Conservation (phyloP, 169 alveolate species). For the Perkinsus marinus region DNA sequence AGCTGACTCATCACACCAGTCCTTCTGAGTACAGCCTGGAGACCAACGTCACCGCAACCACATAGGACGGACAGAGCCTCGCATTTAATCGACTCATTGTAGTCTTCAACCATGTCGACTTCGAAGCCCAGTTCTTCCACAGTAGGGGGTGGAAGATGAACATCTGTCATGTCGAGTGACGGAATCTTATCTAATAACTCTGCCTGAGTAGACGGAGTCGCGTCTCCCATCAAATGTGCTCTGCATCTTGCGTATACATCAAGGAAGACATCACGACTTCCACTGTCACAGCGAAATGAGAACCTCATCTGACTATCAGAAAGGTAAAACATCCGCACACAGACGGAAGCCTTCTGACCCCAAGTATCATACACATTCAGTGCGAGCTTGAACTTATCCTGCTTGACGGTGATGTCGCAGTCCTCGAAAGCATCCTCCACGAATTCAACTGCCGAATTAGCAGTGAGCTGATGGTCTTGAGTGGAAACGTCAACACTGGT, state of each 20-base stretch:
- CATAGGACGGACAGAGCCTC: background rate
- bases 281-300: background rate
- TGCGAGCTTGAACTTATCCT: background rate
- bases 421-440: background rate
- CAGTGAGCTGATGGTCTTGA: background rate
- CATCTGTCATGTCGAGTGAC: background rate
- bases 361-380: background rate
- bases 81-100: background rate
- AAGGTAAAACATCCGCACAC: background rate
- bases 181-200: background rate
- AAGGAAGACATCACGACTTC: background rate
- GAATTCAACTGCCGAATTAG: background rate
- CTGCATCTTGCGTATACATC: background rate
- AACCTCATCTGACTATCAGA: background rate
- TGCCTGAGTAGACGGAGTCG: background rate
- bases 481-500: background rate
- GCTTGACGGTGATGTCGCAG: background rate
- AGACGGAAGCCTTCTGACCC: background rate
- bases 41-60: background rate
- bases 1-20: background rate
- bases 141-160: background rate
- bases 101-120: background rate
- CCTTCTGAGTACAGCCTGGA: background rate
- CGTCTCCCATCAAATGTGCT: background rate
- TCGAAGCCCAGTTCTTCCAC: background rate